Evolutionary conservation across 129 eudicot species (phyloP), one percentile per base, ranked within the genome.

Genomic region (Escallonia herrerae): DNA sequence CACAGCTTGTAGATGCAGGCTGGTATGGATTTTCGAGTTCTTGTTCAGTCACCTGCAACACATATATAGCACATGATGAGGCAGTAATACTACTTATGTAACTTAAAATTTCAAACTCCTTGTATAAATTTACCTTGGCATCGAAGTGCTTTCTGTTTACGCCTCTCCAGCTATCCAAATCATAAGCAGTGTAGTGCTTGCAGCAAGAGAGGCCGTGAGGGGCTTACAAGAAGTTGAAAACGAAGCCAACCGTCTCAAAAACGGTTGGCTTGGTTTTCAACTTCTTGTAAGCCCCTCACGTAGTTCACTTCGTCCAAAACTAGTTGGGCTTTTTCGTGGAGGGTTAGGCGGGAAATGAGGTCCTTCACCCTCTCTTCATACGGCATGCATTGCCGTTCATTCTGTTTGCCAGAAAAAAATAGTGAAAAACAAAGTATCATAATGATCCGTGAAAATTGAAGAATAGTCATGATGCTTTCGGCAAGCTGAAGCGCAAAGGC

Each of bases 141-240:
- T 83, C 78, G 75, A 87, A 83, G 51, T 45, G 82, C 75, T 50
- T 80, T 57, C 90, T 78, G 48, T 78, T 71, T 4, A 83, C 62
- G 9, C 95, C 89, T 62, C 77, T 83, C 95, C 95, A 87, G 68
- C 74, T 83, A 68, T 83, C 90, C 9, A 87, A 48, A 66, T 87
- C 95, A 76, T 87, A 87, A 14, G 95, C 90, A 3, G 95, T 83
- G 62, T 87, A 87, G 46, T 87, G 95, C 65, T 87, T 87, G 33
- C 95, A 87, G 15, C 87, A 81, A 61, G 95, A 5, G 79, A 90
- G 39, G 83, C 82, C n/a, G 90, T 87, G 2, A 78, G 66, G 60
- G 95, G 95, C n/a, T 50, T 87, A 61, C 95, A 87, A 57, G 62
- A 70, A 57, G 63, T 70, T 43, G 95, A 87, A 5, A 90, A 76